Conservation (phyloP, 768 basidiomycete genomes). For the Auriscalpium microsporum region DNA sequence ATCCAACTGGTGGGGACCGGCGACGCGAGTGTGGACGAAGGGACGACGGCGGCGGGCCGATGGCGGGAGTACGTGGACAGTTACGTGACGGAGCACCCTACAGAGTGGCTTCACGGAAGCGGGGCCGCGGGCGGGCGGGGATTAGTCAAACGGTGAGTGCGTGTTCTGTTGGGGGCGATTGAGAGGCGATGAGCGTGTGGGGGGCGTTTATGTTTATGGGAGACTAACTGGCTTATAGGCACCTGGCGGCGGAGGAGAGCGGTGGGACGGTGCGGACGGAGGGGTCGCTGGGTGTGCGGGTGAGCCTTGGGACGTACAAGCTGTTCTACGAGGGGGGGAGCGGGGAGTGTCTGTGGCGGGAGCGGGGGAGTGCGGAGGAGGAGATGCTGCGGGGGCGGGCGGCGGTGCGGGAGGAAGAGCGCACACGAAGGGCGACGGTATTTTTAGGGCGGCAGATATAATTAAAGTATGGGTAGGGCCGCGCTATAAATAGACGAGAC, state of each 20-base stretch:
- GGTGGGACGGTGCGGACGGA: slow-evolving; percentile 20
- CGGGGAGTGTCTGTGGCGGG: slow-evolving; percentile 48
- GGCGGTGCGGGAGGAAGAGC: slow-evolving; percentile 45
- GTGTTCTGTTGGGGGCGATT: background rate
- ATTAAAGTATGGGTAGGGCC: slow-evolving; percentile 11
- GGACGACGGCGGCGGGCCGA: slow-evolving; percentile 39
- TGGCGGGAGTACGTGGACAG: slow-evolving; percentile 73
- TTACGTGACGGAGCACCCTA: slow-evolving; percentile 61
- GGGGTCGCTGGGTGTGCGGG: slow-evolving; percentile 44
- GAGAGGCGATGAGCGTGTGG: background rate
- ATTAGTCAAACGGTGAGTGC: slow-evolving; percentile 4
- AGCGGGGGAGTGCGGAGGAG: slow-evolving; percentile 27
- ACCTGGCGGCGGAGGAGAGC: slow-evolving; percentile 30
- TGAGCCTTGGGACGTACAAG: slow-evolving; percentile 56
- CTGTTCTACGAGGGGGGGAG: slow-evolving; percentile 56
- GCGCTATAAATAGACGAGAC: slow-evolving; percentile 14
- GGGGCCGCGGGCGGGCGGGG: slow-evolving; percentile 26
- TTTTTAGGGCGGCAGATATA: slow-evolving; percentile 11
- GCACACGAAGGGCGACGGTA: slow-evolving; percentile 30
- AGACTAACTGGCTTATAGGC: slow-evolving; percentile 34
- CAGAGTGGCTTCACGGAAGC: slow-evolving; percentile 55
- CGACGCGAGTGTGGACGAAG: slow-evolving; percentile 58
- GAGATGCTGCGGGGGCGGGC: slow-evolving; percentile 30
- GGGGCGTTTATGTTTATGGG: background rate
- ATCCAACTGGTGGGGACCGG: slow-evolving; percentile 52